phyloP scores from a whole-genome alignment of 2,329 filamentous ascomycete genomes.

The Spiromastix sp. region DNA sequence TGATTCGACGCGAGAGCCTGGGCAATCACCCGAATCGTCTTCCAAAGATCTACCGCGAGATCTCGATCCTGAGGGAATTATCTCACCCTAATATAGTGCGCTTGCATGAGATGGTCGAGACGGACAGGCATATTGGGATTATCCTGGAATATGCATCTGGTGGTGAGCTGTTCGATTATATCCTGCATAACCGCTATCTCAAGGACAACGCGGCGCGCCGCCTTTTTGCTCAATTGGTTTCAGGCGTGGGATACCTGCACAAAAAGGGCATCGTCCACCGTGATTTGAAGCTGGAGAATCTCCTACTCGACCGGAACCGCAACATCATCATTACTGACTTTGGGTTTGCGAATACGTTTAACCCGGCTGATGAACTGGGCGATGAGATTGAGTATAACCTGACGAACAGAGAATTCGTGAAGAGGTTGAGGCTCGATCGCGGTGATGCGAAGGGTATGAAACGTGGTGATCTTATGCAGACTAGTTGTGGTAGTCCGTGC shows the following conservation, averaged over 20 bases:
- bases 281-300: conserved; percentile 91
- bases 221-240: conserved; percentile 89
- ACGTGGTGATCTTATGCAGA: conserved; percentile 95
- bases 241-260: conserved; percentile 92
- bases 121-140: conserved; percentile 92
- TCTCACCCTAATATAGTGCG: conserved; percentile 96
- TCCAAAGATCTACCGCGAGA: conserved; percentile 95
- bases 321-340: conserved; percentile 99
- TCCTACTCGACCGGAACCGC: conserved; percentile 86
- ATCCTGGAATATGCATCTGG: conserved; percentile 97
- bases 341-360: conserved; percentile 96
- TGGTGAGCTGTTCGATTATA: conserved; percentile 96
- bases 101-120: conserved; percentile 97
- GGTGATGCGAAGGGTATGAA: conserved; percentile 63
- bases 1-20: conserved; percentile 85
- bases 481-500: conserved; percentile 94
- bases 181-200: conserved; percentile 89
- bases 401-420: conserved; percentile 78
- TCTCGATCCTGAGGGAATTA: conserved; percentile 75
- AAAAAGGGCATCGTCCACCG: conserved; percentile 98
- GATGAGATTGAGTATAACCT: conserved; percentile 87
- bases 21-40: conserved; percentile 80
- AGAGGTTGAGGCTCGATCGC: conserved; percentile 74
- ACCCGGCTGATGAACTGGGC: conserved; percentile 73
- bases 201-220: conserved; percentile 87